A percentile compares a stretch with the other conserved stretches of the same genome.
Conservation (phyloP, 371 early-diverging fungal species). For the Nosema granulosis region DNA sequence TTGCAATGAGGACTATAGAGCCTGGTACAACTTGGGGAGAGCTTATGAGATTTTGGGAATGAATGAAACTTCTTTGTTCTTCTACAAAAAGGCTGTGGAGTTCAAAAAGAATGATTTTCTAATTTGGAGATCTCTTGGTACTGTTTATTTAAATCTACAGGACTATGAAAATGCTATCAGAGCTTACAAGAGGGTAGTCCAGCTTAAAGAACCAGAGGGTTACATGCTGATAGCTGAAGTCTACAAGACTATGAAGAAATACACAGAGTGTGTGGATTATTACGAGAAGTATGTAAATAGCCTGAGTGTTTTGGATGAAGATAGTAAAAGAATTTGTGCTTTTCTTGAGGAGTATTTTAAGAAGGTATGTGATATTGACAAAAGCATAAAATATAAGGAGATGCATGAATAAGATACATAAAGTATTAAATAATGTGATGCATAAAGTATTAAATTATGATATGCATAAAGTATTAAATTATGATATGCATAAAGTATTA, state of each 20-base stretch:
- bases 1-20: slow-evolving; percentile 76
- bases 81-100: slow-evolving; percentile 74
- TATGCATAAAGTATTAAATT: no score
- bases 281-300: slow-evolving; percentile 56
- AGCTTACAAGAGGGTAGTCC: slow-evolving; percentile 51
- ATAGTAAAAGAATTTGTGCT: slow-evolving; percentile 27
- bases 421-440: no score
- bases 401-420: no score
- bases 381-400: slow-evolving; percentile 27
- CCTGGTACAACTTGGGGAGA: slow-evolving; percentile 84
- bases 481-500: no score
- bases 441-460: no score
- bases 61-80: slow-evolving; percentile 75
- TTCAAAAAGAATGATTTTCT: slow-evolving; percentile 66
- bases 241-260: slow-evolving; percentile 49
- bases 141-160: slow-evolving; percentile 40
- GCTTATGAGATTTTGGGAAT: slow-evolving; percentile 77
- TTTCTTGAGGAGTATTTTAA: slow-evolving; percentile 49
- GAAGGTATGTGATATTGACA: slow-evolving; percentile 42
- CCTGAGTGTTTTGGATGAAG: slow-evolving; percentile 14
- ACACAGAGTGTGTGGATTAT: slow-evolving; percentile 32
- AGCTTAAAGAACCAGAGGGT: slow-evolving; percentile 33
- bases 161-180: slow-evolving; percentile 48
- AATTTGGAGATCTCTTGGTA: slow-evolving; percentile 55
- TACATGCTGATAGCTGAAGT: slow-evolving; percentile 43